Evolutionary conservation across 225 moss, liverwort and hornwort species (phyloP).

Genomic region (Physcomitrium patens): DNA sequence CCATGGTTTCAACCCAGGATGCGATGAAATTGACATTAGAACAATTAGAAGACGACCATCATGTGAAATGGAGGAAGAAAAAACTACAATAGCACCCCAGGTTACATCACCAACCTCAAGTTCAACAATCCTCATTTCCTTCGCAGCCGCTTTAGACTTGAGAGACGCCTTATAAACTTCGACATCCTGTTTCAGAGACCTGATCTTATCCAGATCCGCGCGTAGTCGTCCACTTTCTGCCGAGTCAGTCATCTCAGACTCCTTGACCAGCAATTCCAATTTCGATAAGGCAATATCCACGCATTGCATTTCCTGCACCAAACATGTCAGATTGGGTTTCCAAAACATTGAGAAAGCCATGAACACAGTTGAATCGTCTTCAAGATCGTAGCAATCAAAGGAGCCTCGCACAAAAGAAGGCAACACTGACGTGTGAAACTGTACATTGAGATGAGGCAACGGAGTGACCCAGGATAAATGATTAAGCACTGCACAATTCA

Average conservation of each 20-base stretch:
- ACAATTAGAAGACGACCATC: not conserved
- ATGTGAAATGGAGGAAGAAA: conserved; percentile 8
- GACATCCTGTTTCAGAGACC: conserved; percentile 57
- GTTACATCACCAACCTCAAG: conserved; percentile 49
- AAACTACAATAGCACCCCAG: not conserved
- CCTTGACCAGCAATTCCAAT: conserved; percentile 67
- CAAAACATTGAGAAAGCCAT: not conserved
- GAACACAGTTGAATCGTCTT: conserved; percentile 14
- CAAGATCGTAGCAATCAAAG: conserved; percentile 12
- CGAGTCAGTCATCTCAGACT: conserved; percentile 53
- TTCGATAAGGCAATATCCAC: conserved; percentile 64
- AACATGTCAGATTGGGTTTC: conserved; percentile 27
- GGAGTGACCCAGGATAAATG: conserved; percentile 13
- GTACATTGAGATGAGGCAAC: not conserved
- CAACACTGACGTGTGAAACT: conserved; percentile 5
- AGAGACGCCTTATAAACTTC: conserved; percentile 57
- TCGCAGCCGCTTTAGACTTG: conserved; percentile 45
- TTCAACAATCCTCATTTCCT: conserved; percentile 49
- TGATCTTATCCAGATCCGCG: conserved; percentile 57
- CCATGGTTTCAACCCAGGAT: conserved; percentile 5
- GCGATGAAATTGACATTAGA: conserved; percentile 11
- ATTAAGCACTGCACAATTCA: not conserved
- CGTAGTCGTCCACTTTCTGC: conserved; percentile 49
- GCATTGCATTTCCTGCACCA: conserved; percentile 59
- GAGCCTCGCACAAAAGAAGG: not conserved